Percentiles rank a stretch among this genome's conserved stretches.
Conservation (phyloP, 2,329 filamentous ascomycete genomes). For the Nemania abortiva region DNA sequence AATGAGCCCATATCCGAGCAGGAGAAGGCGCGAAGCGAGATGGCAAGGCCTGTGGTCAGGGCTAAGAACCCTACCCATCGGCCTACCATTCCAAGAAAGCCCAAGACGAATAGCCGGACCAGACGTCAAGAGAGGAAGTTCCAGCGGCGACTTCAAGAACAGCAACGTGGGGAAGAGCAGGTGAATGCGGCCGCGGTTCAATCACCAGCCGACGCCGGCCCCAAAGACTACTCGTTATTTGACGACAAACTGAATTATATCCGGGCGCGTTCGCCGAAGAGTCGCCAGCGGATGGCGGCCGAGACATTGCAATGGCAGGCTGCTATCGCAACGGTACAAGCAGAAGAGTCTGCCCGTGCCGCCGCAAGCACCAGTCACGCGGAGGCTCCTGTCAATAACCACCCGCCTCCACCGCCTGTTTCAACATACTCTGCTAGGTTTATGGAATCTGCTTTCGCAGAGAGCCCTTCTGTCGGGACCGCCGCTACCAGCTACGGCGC, state of each 20-base stretch:
- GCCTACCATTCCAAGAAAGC: conserved; percentile 33
- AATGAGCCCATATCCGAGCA: conserved; percentile 46
- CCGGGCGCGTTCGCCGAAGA: conserved; percentile 44
- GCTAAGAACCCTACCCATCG: conserved; percentile 26
- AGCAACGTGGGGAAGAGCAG: background rate
- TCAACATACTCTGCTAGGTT: conserved; percentile 21
- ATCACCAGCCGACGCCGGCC: conserved; percentile 8
- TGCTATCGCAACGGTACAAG: conserved; percentile 48
- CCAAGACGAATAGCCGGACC: conserved; percentile 12
- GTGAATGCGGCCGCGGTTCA: background rate
- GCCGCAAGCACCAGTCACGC: background rate
- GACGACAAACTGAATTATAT: conserved; percentile 44
- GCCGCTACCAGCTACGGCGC: conserved; percentile 29
- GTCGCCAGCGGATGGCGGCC: conserved; percentile 45
- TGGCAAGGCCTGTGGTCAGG: conserved; percentile 30
- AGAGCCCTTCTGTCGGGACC: conserved; percentile 16
- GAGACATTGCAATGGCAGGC: conserved; percentile 49
- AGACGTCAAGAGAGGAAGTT: background rate
- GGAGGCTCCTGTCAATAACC: background rate
- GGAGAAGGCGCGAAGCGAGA: conserved; percentile 40
- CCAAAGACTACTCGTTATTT: conserved; percentile 37
- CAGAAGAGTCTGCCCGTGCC: conserved; percentile 37
- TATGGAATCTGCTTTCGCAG: conserved; percentile 5
- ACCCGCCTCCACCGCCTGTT: conserved; percentile 13
- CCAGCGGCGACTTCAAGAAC: background rate